A percentile compares a stretch with the other conserved stretches of the same genome.
Conservation (phyloP, 805 yeast genomes). For the Kodamaea sagamina region DNA sequence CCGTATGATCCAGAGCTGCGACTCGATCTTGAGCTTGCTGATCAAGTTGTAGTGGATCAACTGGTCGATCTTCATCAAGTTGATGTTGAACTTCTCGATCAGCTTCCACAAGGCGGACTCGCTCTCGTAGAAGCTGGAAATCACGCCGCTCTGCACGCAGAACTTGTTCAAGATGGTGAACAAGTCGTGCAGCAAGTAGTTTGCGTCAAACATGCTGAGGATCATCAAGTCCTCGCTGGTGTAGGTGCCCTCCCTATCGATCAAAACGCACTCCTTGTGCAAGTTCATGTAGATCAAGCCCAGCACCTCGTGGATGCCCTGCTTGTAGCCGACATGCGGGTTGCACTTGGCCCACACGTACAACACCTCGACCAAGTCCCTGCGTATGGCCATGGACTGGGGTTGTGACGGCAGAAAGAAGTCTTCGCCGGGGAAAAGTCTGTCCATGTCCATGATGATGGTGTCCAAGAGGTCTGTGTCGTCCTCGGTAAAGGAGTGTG, state of each 20-base stretch:
- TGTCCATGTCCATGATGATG: slow-evolving; percentile 52
- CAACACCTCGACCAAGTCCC: slow-evolving; percentile 43
- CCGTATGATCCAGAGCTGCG: slow-evolving; percentile 57
- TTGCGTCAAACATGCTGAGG: slow-evolving; percentile 38
- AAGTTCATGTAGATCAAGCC: slow-evolving; percentile 49
- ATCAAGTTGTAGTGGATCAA: slow-evolving; percentile 46
- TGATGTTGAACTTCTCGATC: slow-evolving; percentile 49
- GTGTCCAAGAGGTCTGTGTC: slow-evolving; percentile 44
- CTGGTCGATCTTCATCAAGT: slow-evolving; percentile 52
- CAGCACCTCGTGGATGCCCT: slow-evolving; percentile 56
- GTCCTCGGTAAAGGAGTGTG: slow-evolving; percentile 15
- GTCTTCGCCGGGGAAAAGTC: slow-evolving; percentile 52
- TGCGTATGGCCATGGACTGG: slow-evolving; percentile 22
- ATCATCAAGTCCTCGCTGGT: slow-evolving; percentile 35
- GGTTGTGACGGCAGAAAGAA: slow-evolving; percentile 26
- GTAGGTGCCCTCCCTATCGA: slow-evolving; percentile 16
- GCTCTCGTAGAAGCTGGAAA: slow-evolving; percentile 33
- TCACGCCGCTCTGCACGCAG: slow-evolving; percentile 43
- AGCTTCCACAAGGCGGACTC: slow-evolving; percentile 47
- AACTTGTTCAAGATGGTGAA: slow-evolving; percentile 47
- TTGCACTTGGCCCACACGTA: slow-evolving; percentile 53
- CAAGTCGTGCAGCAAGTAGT: slow-evolving; percentile 43
- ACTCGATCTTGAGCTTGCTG: slow-evolving; percentile 47
- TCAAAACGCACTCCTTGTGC: slow-evolving; percentile 33
- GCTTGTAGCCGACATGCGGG: slow-evolving; percentile 45